Base-by-base conservation (phyloP, 1,284 basidiomycete genomes). In the Microbotryomycetes sp. region DNA sequence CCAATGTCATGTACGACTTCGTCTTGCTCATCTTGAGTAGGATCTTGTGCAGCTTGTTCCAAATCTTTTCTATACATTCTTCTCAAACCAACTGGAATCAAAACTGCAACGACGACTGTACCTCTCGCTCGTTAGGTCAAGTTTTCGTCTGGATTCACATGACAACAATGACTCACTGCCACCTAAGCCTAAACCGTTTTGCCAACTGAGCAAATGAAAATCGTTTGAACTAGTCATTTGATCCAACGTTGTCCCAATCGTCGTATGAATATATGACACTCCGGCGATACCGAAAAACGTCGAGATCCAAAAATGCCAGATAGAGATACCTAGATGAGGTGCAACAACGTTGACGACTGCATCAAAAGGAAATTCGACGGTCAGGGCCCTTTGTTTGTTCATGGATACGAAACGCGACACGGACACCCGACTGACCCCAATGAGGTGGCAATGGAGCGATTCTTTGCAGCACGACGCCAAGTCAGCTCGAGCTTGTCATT, bases 381-480 rank as follows among this genome's bases (percentile, higher is more conserved):
- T 52, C 48, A 71, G 72, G 30, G 49, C 4, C 4, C 14, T 16
- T 23, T 4, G 25, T 22, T 9, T 22, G 49, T n/a, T n/a, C n/a
- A n/a, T n/a, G n/a, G n/a, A n/a, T n/a, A n/a, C n/a, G n/a, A n/a
- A n/a, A n/a, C n/a, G n/a, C n/a, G n/a, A n/a, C n/a, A n/a, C n/a
- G n/a, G n/a, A n/a, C n/a, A n/a, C n/a, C n/a, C n/a, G 6, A 52
- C 14, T 15, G 6, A 25, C 14, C 26, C 92, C 92, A 96, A 74
- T 98, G 94, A 3, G 94, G 94, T 0, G 82, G 82, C 19, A 97
- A 81, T 0, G 94, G 94, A 15, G 92, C 89, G 72, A 98, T 97
- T 60, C 90, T 86, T 28, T 42, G 36, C 19, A 12, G 32, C 47
- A 23, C 36, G 54, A 25, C 46, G 31, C 42, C 14, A 49, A 15